phyloP scores from a whole-genome alignment of 495 filamentous ascomycete species.

The Lindgomyces ingoldianus region DNA sequence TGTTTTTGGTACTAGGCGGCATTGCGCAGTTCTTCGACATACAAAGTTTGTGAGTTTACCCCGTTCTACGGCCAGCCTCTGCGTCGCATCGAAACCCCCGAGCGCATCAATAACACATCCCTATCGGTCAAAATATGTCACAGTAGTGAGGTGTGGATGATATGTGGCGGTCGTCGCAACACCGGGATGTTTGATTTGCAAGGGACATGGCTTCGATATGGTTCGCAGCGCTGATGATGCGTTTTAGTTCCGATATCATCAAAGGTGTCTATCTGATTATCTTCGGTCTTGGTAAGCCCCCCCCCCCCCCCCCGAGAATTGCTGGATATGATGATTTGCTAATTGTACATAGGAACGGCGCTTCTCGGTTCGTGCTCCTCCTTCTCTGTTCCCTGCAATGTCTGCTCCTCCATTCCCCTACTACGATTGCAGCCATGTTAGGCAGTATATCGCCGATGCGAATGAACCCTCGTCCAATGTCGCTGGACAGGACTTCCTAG shows the following conservation, averaged over 20 bases:
- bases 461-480: no score
- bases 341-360: constrained; percentile 52
- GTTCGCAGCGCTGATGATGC: constrained; percentile 4
- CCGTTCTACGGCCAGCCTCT: not conserved
- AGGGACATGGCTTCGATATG: not conserved
- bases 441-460: not conserved
- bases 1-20: constrained; percentile 86
- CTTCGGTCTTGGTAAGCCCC: constrained; percentile 91
- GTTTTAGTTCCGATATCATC: constrained; percentile 64
- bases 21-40: constrained; percentile 79
- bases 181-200: not conserved
- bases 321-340: constrained; percentile 6
- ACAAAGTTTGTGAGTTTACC: constrained; percentile 55
- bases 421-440: not conserved
- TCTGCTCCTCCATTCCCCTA: not conserved
- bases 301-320: no score
- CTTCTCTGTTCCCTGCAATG: not conserved
- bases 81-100: constrained; percentile 1
- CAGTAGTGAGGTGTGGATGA: not conserved
- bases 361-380: constrained; percentile 53
- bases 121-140: no score
- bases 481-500: not conserved
- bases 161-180: not conserved
- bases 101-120: not conserved
- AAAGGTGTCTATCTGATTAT: constrained; percentile 82